Percentiles rank a stretch among this genome's conserved stretches.
These are phyloP conservation scores for Pholiota conissans DNA, from an alignment of 768 basidiomycete genomes.

Conservation along the genomic window DNA sequence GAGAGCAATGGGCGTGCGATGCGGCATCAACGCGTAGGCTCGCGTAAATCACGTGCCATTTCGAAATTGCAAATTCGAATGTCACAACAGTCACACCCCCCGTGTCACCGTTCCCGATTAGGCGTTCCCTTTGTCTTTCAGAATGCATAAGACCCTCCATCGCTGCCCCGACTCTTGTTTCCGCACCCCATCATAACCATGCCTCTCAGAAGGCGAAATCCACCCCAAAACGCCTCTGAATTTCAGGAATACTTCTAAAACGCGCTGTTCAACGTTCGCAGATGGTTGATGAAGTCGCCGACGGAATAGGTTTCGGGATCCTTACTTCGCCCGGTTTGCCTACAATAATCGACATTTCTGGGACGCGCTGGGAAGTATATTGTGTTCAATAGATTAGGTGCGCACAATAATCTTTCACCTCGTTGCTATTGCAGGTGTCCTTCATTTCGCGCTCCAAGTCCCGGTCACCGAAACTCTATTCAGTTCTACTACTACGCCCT, in stretches of 20 bases:
- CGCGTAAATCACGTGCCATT: no score
- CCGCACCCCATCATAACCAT: neutral
- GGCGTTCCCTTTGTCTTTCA: constrained; percentile 13
- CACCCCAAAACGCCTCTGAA: neutral
- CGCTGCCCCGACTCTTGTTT: neutral
- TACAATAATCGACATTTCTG: neutral
- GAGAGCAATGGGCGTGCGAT: no score
- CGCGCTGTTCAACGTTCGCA: no score
- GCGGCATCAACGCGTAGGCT: no score
- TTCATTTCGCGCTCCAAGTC: neutral
- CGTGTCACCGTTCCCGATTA: constrained; percentile 1
- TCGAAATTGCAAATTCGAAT: no score
- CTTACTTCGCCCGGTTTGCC: no score
- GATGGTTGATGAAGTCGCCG: no score
- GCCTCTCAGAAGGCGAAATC: neutral
- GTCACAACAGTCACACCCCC: no score
- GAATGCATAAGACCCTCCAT: neutral
- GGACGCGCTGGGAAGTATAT: neutral
- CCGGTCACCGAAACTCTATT: neutral
- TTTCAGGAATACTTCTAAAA: no score
- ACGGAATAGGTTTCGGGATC: no score
- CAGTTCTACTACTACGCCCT: neutral
- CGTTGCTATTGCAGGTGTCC: neutral
- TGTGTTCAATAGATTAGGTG: neutral
- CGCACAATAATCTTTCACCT: neutral